Evolutionary conservation across 345 rosid genomes (phyloP), one percentile per base, ranked within the genome.

Genomic region (Noccaea caerulescens): DNA sequence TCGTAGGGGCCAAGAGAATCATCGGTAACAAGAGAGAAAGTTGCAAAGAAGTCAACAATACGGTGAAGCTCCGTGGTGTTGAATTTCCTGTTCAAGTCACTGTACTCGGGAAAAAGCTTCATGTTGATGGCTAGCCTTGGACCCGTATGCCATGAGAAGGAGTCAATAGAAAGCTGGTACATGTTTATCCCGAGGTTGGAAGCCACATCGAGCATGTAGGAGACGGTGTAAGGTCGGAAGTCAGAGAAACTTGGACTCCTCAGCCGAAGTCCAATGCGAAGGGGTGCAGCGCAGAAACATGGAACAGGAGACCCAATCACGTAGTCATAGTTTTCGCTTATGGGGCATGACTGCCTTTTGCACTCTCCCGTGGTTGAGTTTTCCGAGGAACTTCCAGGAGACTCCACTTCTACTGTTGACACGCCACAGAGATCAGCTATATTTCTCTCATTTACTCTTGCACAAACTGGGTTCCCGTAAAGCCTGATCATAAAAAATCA

Each of bases 281-380:
- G 60, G 3, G 91, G 91, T 42, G 81, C 80, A 62, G 88, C 82
- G 57, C 92, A 88, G 67, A 73, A 78, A 77, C 95, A 86, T 45
- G 66, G 47, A 11, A 4, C 41, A 1, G 87, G 85, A 18, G 86
- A 16, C 25, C 58, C 83, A 8, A 72, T 74, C 43, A 84, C 77
- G 45, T 54, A 75, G 45, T 80, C 85, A 16, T 0, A 80, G 57
- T 58, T 27, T 0, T 54, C 65, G 42, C 52, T 43, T 11, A 25
- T 0, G 3, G 84, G 86, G 33, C 92, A 86, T 7, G 79, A 49
- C 13, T 82, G 84, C 47, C 54, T 5, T 41, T 0, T n/a, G 64
- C 95, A 88, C 11, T 12, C 71, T 39, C n/a, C 63, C 7, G 55
- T 63, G 39, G 47, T 58, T 3, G 61, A 32, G 16, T 72, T 77